Base-by-base conservation (phyloP, 108 stramenopile species). In the Skeletonema marinoi region DNA sequence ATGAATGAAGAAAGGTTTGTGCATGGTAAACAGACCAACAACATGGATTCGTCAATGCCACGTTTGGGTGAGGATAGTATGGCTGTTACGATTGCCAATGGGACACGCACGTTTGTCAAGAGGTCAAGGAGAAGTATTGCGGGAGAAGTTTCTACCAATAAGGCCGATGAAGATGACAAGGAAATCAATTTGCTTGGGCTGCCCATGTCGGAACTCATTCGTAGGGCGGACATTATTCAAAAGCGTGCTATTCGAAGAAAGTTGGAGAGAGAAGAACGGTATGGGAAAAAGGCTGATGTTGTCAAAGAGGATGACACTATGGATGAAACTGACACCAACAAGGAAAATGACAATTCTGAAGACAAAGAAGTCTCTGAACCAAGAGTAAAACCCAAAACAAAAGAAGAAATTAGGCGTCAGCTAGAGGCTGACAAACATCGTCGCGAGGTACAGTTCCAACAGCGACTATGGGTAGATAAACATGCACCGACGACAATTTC, bases 401-500 rank as follows among this genome's bases (percentile, higher is more conserved):
- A 17, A 17, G 67, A 65, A 62, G 70, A 66, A 33, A 72, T 21
- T 36, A 71, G 32, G 9, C 13, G 56, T 30, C 60, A 25, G 7
- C 70, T 8, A 19, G 42, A 61, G 32, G 33, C 54, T 9, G 54
- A 56, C 7, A 29, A 41, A 66, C 60, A 64, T 31, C 60, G 60
- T 38, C 73, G 73, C 29, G 67, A 68, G 58, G 62, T 78, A 68
- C 84, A 74, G 7, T 66, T 70, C 4, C 73, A 75, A 54, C 74
- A 81, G 33, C 67, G 71, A 29, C 85, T 96, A n/a, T 96, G 95
- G 95, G 95, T 96, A 4, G 95, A 93, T 73, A 93, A 93, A 64
- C 98, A 99, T 81, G 93, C 98, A 3, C 99, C 99, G 5, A 62
- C 79, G 12, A 51, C 82, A 51, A 98, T 98, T 67, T 70, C 93